phyloP scores from a whole-genome alignment of 352 stramenopile genomes.

The Plasmopara viticola region DNA sequence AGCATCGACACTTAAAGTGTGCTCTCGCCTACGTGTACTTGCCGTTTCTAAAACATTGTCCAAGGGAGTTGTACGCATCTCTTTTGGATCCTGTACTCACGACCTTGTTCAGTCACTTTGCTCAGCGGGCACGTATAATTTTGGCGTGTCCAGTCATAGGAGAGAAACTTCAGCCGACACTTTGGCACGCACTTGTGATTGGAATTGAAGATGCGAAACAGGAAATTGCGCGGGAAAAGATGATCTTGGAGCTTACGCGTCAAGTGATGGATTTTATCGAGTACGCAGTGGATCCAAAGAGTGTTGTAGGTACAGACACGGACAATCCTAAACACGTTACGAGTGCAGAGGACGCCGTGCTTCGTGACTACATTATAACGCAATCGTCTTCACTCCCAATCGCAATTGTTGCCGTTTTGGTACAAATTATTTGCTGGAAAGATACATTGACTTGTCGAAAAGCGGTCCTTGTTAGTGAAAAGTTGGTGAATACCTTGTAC shows the following conservation, averaged over 20 bases:
- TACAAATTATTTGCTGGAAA: slow-evolving; percentile 65
- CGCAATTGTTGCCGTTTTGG: slow-evolving; percentile 39
- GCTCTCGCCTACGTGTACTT: slow-evolving; percentile 62
- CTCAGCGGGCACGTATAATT: slow-evolving; percentile 37
- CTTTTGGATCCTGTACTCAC: slow-evolving; percentile 59
- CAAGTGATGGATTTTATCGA: slow-evolving; percentile 72
- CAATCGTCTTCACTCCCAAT: slow-evolving; percentile 43
- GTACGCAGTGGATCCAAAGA: slow-evolving; percentile 64
- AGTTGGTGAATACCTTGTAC: slow-evolving; percentile 56
- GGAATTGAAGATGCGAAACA: slow-evolving; percentile 63
- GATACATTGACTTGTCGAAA: slow-evolving; percentile 66
- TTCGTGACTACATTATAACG: slow-evolving; percentile 58
- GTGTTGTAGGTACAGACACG: slow-evolving; percentile 58
- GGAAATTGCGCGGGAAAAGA: slow-evolving; percentile 63
- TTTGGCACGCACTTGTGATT: slow-evolving; percentile 49
- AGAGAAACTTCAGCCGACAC: slow-evolving; percentile 28
- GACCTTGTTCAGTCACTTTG: slow-evolving; percentile 50
- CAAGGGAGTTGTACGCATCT: slow-evolving; percentile 42
- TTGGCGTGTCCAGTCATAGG: slow-evolving; percentile 24
- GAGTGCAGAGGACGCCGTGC: slow-evolving; percentile 43
- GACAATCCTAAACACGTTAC: slow-evolving; percentile 74
- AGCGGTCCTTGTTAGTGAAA: slow-evolving; percentile 50
- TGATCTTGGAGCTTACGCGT: slow-evolving; percentile 62
- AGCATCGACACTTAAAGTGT: slow-evolving; percentile 70
- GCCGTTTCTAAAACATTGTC: slow-evolving; percentile 66